Base-by-base conservation (phyloP, 2,329 filamentous ascomycete species). In the Cladobotryum protrusum region DNA sequence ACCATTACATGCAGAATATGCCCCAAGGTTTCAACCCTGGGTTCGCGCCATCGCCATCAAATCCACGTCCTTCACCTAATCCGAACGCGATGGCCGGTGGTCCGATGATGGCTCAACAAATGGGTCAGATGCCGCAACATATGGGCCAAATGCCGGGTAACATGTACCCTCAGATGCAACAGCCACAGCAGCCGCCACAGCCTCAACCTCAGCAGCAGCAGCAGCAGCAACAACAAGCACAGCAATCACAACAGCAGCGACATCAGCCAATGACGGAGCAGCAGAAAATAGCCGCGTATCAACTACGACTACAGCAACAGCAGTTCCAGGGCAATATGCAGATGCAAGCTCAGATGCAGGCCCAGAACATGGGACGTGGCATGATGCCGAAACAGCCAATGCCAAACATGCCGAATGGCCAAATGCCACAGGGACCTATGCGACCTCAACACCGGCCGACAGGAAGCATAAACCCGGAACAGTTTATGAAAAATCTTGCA, bases 401-500 rank as follows among this genome's bases (percentile, higher is more conserved):
- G 65, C 69, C 70, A 5, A 64, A 61, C 18, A 72, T 76, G 62
- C 71, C 75, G 3, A 83, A 82, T 59, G 79, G 79, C 0, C 80
- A 83, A 59, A 73, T 77, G 61, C 71, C 75, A 1, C 71, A 72
- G 5, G 70, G 69, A 18, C 70, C 66, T 9, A 74, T 77, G 67
- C 72, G 77, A 50, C 73, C 78, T 40, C 80, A 82, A 56, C 68
- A 66, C 47, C 66, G 69, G 45, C 69, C 67, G 20, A 66, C 70
- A 56, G 58, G 64, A 45, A 63, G 68, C n/a, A 70, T 71, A 20
- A 80, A 77, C 50, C 81, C 81, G 0, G 86, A 90, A 53, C 76
- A 77, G 32, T 90, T 91, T 56, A 75, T 95, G 67, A 87, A 89
- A 61, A 86, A 84, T 36, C 73, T 97, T 7, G 78, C 81, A 17